Evolutionary conservation across 495 filamentous ascomycete species (phyloP), one percentile per base, ranked within the genome.

Genomic region (Penicillium steckii): DNA sequence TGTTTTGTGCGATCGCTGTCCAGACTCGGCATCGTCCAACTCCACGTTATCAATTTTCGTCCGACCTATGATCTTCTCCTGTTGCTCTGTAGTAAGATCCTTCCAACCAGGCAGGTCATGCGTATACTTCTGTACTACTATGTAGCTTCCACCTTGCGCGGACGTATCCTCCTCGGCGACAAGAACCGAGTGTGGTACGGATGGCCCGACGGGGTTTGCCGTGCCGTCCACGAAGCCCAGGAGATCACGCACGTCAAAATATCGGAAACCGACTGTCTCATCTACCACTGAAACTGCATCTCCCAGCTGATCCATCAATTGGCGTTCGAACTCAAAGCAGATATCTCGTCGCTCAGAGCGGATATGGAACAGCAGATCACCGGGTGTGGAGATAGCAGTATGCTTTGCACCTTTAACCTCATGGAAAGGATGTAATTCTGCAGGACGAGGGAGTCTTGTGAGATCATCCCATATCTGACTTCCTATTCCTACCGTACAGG

Each of bases 141-240:
- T 68, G 57, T 82, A 84, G 57, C 79, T 82, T 0, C 80, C 79
- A 6, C 75, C 76, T 2, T 56, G 15, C 8, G 65, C 54, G 19
- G 63, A 15, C 5, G 62, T 24, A 49, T 80, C 72, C 30, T 78
- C 72, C 45, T 72, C 60, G n/a, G 72, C 64, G 19, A 79, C 59
- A 3, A 81, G 64, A 18, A 80, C 55, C 3, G 79, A 69, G 6
- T 59, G 51, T 0, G 70, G 70, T 4, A 81, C 73, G 0, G 67
- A 71, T 2, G 68, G 64, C 0, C 80, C 79, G 15, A 82, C 73
- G 1, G 80, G 80, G 44, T 84, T 84, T 3, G 80, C 80, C 0
- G 79, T 84, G 2, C 80, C 80, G 30, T 84, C 80, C 5, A 84
- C 80, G 45, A 84, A 84, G 1, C 80, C 80, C 1, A 84, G 72